Conservation (phyloP, 768 basidiomycete species). For the Mycena rebaudengoi region DNA sequence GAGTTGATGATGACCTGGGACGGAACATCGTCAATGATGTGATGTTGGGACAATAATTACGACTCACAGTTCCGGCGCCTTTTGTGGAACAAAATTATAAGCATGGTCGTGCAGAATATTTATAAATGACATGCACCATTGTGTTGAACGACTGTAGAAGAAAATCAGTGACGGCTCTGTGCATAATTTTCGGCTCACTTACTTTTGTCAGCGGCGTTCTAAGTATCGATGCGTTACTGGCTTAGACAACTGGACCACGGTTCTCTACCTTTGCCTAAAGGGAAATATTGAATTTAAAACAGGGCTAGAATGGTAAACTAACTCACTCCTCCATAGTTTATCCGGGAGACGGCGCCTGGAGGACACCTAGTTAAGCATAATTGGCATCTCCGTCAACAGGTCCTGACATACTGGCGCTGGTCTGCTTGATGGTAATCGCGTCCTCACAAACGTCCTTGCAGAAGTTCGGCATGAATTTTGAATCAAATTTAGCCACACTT, state of each 20-base stretch:
- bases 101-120: too few species aligned
- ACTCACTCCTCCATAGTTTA: conserved; percentile 8
- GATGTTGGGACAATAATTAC: background rate
- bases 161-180: background rate
- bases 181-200: background rate
- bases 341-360: background rate
- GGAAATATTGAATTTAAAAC: background rate
- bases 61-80: conserved; percentile 23
- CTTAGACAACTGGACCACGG: too few species aligned
- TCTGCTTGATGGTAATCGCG: conserved; percentile 52
- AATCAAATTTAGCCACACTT: background rate
- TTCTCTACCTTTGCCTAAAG: conserved; percentile 38
- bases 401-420: conserved; percentile 33
- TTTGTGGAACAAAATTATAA: background rate
- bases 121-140: too few species aligned
- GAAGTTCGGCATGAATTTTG: background rate
- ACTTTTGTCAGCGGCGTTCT: conserved; percentile 46
- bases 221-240: background rate
- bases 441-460: conserved; percentile 48
- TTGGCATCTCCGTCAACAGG: background rate
- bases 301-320: too few species aligned
- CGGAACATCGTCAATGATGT: background rate
- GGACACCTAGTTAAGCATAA: background rate
- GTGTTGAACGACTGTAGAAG: conserved; percentile 45
- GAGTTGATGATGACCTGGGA: conserved; percentile 41